phyloP scores from a whole-genome alignment of 768 basidiomycete genomes.

The Zangia roseola region DNA sequence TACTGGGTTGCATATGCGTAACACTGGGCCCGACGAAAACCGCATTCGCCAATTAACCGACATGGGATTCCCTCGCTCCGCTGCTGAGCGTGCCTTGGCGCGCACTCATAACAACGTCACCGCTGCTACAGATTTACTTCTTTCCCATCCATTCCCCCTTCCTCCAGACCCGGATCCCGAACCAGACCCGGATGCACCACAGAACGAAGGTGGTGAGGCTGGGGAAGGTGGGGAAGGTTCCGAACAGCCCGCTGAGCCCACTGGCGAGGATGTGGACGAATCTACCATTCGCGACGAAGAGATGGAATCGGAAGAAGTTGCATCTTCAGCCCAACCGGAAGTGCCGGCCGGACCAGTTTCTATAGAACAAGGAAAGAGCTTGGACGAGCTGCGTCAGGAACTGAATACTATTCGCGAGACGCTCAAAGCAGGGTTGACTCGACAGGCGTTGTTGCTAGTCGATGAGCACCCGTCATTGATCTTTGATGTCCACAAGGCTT shows the following conservation, averaged over 20 bases:
- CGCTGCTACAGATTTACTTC: slow-evolving; percentile 83
- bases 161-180: slow-evolving; percentile 71
- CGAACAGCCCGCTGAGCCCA: slow-evolving; percentile 30
- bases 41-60: slow-evolving; percentile 83
- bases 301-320: slow-evolving; percentile 24
- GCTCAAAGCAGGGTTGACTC: slow-evolving; percentile 61
- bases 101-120: slow-evolving; percentile 88
- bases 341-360: slow-evolving; percentile 7
- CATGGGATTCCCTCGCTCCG: slow-evolving; percentile 95
- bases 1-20: slow-evolving; percentile 33
- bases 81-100: slow-evolving; percentile 78
- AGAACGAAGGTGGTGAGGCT: slow-evolving; percentile 10
- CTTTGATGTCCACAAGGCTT: slow-evolving; percentile 84
- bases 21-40: slow-evolving; percentile 65
- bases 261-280: slow-evolving; percentile 26
- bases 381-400: slow-evolving; percentile 64
- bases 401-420: slow-evolving; percentile 66
- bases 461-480: slow-evolving; percentile 87
- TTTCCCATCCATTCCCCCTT: slow-evolving; percentile 78
- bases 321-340: slow-evolving; percentile 17
- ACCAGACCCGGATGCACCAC: slow-evolving; percentile 23
- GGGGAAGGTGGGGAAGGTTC: slow-evolving; percentile 13
- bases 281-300: slow-evolving; percentile 27
- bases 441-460: slow-evolving; percentile 72
- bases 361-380: slow-evolving; percentile 37